Evolutionary conservation across 2,329 filamentous ascomycete species (phyloP), one percentile per base, ranked within the genome.

Genomic region (Dothidotthia symphoricarpi): DNA sequence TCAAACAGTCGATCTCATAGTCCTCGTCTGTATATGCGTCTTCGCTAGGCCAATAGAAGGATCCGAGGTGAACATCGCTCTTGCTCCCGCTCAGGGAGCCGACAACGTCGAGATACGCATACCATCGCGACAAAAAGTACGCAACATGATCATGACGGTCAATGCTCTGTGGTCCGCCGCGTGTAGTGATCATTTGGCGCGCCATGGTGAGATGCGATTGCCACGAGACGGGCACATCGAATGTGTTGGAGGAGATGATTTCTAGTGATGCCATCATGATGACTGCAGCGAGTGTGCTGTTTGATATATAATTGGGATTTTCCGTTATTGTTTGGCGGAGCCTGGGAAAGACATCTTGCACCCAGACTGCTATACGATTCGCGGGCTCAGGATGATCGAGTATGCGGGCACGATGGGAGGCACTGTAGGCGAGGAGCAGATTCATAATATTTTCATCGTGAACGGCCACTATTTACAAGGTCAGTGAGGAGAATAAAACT

Each of bases 261-360:
- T 93, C 86, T 14, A 93, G 72, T 1, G 86, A 90, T 1, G 86
- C 80, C 30, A 94, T 76, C 85, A 93, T 89, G 46, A 94, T 89
- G 6, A 87, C 85, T 0, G 86, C 88, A 0, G 87, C 86, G 3
- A 94, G 73, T 37, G 85, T 86, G 12, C 80, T 79, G 50, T 88
- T 82, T 1, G 85, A 83, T 9, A 88, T 81, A 27, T 52, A 30
- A 14, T 49, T 48, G 4, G 55, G 47, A 36, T 82, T 76, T 2
- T 51, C 37, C 41, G 77, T 74, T 15, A 93, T 72, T 1, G 85
- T 82, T 43, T 78, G 68, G 17, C 86, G 79, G 14, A 94, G 74
- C 12, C 81, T 79, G 0, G 85, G 85, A 45, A 86, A 85, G n/a
- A 87, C 85, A 51, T 88, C 80, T 56, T 85, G 77, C 16, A 93